A percentile compares a stretch with the other conserved stretches of the same genome.
Conservation (phyloP, 371 early-diverging fungal species). For the Choanephora cucurbitarum region DNA sequence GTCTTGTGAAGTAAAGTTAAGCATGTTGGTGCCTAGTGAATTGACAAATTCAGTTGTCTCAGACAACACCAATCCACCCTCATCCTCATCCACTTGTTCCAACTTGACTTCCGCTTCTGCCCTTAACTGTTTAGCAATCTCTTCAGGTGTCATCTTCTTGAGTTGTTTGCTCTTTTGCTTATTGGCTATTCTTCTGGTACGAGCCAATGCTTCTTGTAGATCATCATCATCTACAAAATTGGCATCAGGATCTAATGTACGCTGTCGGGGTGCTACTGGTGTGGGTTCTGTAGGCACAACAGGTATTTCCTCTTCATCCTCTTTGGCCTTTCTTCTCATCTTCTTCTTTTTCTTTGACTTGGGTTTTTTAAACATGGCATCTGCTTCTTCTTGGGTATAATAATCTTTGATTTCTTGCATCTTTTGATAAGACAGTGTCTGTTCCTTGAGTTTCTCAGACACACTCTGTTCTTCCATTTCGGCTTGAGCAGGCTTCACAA, state of each 20-base stretch:
- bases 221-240: slow-evolving; percentile 96
- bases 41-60: slow-evolving; percentile 76
- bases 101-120: slow-evolving; percentile 28
- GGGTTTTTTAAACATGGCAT: slow-evolving; percentile 77
- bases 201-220: slow-evolving; percentile 79
- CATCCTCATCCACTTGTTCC: slow-evolving; percentile 38
- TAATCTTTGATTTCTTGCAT: slow-evolving; percentile 72
- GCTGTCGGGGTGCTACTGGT: slow-evolving; percentile 5
- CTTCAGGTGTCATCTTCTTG: slow-evolving; percentile 59
- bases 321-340: slow-evolving; percentile 51
- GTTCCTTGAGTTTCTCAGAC: slow-evolving; percentile 61
- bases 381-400: slow-evolving; percentile 86
- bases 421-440: slow-evolving; percentile 64
- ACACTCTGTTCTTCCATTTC: slow-evolving; percentile 43
- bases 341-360: slow-evolving; percentile 65
- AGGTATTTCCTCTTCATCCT: slow-evolving; percentile 33
- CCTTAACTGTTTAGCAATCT: slow-evolving; percentile 52
- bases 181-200: slow-evolving; percentile 69
- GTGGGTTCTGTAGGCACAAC: slow-evolving; percentile 34
- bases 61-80: slow-evolving; percentile 53
- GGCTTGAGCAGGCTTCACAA: slow-evolving; percentile 17
- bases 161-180: slow-evolving; percentile 47
- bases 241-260: slow-evolving; percentile 39
- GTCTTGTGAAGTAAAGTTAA: slow-evolving; percentile 33
- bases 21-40: slow-evolving; percentile 45